Percentiles rank a stretch among this genome's conserved stretches.
Evolutionary conservation across 2,329 filamentous ascomycete genomes (phyloP).

Genomic region (Fusarium verticillioides): DNA sequence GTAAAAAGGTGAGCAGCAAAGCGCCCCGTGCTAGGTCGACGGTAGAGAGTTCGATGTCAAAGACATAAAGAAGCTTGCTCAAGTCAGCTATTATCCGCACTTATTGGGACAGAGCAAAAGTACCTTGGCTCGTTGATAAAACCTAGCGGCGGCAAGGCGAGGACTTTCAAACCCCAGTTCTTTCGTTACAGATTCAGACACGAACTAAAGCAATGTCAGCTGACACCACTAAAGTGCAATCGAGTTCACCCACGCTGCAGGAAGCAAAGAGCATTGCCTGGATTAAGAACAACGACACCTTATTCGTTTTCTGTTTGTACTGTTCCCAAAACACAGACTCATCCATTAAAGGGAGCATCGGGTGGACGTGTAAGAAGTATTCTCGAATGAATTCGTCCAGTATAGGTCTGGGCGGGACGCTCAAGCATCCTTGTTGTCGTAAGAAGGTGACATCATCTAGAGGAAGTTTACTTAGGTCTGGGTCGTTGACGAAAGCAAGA

Average conservation of each 20-base stretch:
- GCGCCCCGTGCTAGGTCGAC: not conserved
- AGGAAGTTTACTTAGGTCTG: not conserved
- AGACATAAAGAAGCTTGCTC: not conserved
- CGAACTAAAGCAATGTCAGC: not conserved
- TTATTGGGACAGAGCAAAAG: rapidly evolving
- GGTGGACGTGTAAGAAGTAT: not conserved
- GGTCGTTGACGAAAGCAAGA: not conserved
- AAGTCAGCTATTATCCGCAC: not conserved
- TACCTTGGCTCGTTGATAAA: not conserved
- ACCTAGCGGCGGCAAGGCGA: not conserved
- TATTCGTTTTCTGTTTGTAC: not conserved
- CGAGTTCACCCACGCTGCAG: not conserved
- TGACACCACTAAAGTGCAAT: not conserved
- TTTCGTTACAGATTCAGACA: not conserved
- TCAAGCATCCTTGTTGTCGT: not conserved
- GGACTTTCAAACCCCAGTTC: not conserved
- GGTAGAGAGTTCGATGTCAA: not conserved
- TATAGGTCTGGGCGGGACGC: not conserved
- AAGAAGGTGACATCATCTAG: not conserved
- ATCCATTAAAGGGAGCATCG: not conserved
- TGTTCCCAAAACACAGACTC: not conserved
- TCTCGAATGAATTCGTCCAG: not conserved
- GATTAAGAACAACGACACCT: not conserved
- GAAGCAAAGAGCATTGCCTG: not conserved
- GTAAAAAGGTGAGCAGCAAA: not conserved